These are phyloP conservation scores for Pontederia crassipes DNA, from an alignment of 176 grass and related monocot genomes.

Conservation along the genomic window DNA sequence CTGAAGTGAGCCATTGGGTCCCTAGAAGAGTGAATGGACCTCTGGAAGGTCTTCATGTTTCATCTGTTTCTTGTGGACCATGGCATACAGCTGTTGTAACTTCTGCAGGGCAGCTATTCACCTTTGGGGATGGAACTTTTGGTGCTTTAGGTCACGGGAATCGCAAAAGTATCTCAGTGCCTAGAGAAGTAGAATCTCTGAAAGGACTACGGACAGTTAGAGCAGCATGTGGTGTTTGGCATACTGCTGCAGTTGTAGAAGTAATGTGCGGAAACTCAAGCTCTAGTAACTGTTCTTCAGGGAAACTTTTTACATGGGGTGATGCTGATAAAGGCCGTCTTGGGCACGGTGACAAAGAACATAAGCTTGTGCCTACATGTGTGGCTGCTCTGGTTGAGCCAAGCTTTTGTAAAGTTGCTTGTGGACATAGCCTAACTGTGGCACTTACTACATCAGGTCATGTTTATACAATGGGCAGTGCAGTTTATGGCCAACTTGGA, in stretches of 20 bases:
- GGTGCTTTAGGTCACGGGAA: conserved; percentile 85
- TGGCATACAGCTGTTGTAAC: conserved; percentile 95
- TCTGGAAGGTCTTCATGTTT: conserved; percentile 82
- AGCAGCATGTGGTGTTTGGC: conserved; percentile 95
- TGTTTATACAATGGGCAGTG: conserved; percentile 88
- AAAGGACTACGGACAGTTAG: conserved; percentile 85
- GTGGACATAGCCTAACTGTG: conserved; percentile 82
- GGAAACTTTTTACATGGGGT: conserved; percentile 97
- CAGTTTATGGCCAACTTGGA: conserved; percentile 88
- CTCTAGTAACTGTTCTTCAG: conserved; percentile 86
- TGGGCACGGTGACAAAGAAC: conserved; percentile 87
- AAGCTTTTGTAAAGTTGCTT: conserved; percentile 97
- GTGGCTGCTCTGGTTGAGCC: conserved; percentile 90
- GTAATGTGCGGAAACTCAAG: conserved; percentile 85
- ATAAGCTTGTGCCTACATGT: conserved; percentile 74
- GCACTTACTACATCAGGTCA: conserved; percentile 91
- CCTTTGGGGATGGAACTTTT: conserved; percentile 98
- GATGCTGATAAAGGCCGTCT: conserved; percentile 97
- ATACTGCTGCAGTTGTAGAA: conserved; percentile 97
- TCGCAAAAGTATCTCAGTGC: conserved; percentile 44
- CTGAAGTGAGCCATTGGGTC: conserved; percentile 80
- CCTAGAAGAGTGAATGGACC: conserved; percentile 77
- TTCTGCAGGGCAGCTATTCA: conserved; percentile 88
- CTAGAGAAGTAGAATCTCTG: conserved; percentile 87
- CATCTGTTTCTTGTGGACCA: conserved; percentile 94